Evolutionary conservation across 805 yeast species (phyloP), one percentile per base, ranked within the genome.

Genomic region (Starmerella gropengiesseri): DNA sequence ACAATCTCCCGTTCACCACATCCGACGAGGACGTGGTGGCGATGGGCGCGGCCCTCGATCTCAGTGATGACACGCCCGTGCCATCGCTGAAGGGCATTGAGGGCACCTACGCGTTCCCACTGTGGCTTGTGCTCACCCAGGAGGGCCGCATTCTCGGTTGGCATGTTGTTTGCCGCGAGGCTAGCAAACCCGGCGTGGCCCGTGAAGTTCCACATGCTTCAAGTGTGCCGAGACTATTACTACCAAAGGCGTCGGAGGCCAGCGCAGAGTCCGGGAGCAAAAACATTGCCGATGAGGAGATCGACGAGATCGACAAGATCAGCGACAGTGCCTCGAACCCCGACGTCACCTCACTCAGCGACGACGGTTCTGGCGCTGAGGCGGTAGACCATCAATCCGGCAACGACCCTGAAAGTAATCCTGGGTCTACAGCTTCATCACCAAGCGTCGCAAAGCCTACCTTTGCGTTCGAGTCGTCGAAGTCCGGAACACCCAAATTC

Each of bases 101-200:
- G 7, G 18, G 23, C 18, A 35, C 42, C 13, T 8, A 17, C 3
- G 26, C 44, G 3, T 7, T 45, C 21, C 58, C 59, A 1, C 16
- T 54, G 2, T 33, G 46, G 45, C 43, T 50, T 18, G 38, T 51
- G 1, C 39, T 54, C 14, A 48, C 52, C 5, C 53, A 53, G 25
- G 49, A 43, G 31, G 58, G 59, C 4, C 18, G 42, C 3, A 7
- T 54, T 3, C 31, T 50, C 1, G 56, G 49, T 13, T 52, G 55
- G 55, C 16, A 37, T 18, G 28, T 55, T 8, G 50, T 44, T 7
- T 30, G 40, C 13, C 40, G 38, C 5, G 42, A 38, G 3, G 49
- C 50, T 7, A 35, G 36, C n/a, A 23, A 4, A 14, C 6, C 7
- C 2, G 34, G 17, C 22, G 33, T 12, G 5, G 13, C 19, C 1